Evolutionary conservation across 148 eudicot species (phyloP), one percentile per base, ranked within the genome.

Genomic region (Rhododendron ferrugineum): DNA sequence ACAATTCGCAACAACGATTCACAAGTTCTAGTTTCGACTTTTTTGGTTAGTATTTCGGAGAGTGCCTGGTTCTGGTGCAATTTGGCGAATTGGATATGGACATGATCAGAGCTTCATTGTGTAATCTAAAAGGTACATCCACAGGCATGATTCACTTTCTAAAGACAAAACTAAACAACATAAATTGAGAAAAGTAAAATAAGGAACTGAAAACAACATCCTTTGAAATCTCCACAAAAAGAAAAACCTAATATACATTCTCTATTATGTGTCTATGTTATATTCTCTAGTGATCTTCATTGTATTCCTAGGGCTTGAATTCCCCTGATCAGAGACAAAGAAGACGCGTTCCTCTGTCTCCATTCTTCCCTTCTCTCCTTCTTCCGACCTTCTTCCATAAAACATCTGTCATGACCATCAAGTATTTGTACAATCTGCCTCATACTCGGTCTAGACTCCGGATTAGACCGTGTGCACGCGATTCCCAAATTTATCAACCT

Each of bases 231-330:
- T 28, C 32, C 18, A 34, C 28, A 83, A 34, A 22, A 70, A 50
- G 75, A 8, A 58, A 80, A 80, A 18, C 82, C 15, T 13, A 70
- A 16, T 64, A 64, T 46, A 58, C 60, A 42, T 15, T 49, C 22
- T 85, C 83, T 79, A 11, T 68, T 13, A 6, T 81, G 11, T n/a
- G 40, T 20, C 28, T 2, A 16, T 54, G 66, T 58, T n/a, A 2
- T 40, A 30, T 22, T 30, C 42, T 49, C 34, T 46, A 8, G 5
- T 22, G 22, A 32, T 74, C 83, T 82, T 94, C 89, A 97, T 47
- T 94, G 98, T 88, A 97, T 91, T 42, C 98, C 98, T 82, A 97
- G 88, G 81, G 96, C 96, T 91, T 95, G 98, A 36, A 94, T 95
- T 82, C 98, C 90, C 86, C 95, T 91, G 68, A 92, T 85, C 66